Evolutionary conservation across 768 basidiomycete genomes (phyloP).

Genomic region (Favolaschia claudopus): DNA sequence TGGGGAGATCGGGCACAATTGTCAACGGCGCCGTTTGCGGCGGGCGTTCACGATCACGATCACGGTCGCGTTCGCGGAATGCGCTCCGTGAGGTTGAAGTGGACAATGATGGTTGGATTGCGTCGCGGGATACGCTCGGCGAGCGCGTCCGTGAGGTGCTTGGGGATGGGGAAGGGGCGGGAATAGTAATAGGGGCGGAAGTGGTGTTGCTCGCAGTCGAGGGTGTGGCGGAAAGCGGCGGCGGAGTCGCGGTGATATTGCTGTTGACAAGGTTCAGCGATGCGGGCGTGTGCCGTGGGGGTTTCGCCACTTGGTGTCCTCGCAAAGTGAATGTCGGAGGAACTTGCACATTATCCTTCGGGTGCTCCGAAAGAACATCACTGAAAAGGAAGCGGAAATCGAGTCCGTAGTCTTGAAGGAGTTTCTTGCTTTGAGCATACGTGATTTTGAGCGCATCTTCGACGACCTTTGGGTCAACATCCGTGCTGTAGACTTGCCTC

Average conservation of each 20-base stretch:
- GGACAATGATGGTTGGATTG: neutral
- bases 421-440: conserved; percentile 81
- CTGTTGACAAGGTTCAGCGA: conserved; percentile 11
- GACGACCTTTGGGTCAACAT: conserved; percentile 72
- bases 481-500: conserved; percentile 90
- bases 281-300: conserved; percentile 16
- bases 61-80: neutral
- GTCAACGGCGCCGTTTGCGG: conserved; percentile 15
- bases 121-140: neutral
- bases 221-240: neutral
- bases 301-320: conserved; percentile 25
- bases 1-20: conserved; percentile 30
- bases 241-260: neutral
- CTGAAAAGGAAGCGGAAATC: conserved; percentile 79
- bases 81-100: neutral
- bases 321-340: conserved; percentile 20
- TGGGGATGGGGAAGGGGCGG: conserved; percentile 21
- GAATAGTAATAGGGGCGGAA: conserved; percentile 8
- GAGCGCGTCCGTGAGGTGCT: neutral
- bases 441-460: conserved; percentile 84
- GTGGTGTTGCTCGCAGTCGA: conserved; percentile 8
- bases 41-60: neutral
- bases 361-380: conserved; percentile 51
- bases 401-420: conserved; percentile 75
- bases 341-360: conserved; percentile 30